A percentile compares a stretch with the other conserved stretches of the same genome.
phyloP scores from a whole-genome alignment of 1,284 basidiomycete genomes.

The Fomitiporia mediterranea region DNA sequence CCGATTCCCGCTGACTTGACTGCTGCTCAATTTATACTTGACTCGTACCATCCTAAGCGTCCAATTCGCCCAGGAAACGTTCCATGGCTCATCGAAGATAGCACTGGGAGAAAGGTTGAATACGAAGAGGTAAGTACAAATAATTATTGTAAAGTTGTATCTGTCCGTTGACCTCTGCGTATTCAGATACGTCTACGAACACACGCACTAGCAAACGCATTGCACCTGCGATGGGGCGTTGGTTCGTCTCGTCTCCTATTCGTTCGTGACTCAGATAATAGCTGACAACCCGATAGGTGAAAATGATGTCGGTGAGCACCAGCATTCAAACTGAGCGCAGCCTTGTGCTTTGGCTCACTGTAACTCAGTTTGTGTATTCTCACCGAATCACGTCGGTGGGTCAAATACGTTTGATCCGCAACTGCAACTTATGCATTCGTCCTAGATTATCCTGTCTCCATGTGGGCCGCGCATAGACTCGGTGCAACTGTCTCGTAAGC shows the following conservation, averaged over 20 bases:
- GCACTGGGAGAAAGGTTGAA: constrained; percentile 43
- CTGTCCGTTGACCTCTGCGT: constrained; percentile 3
- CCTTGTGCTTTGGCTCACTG: background rate
- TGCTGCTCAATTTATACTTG: constrained; percentile 70
- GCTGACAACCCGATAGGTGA: constrained; percentile 27
- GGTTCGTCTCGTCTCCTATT: constrained; percentile 27
- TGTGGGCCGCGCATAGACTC: constrained; percentile 74
- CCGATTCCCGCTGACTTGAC: constrained; percentile 66
- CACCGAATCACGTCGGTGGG: constrained; percentile 63
- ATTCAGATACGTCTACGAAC: constrained; percentile 47
- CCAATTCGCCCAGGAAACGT: constrained; percentile 40
- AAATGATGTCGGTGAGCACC: constrained; percentile 43
- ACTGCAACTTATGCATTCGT: background rate
- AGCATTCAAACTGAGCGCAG: constrained; percentile 22
- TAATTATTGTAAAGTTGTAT: background rate
- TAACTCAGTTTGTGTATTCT: constrained; percentile 55
- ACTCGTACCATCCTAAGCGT: constrained; percentile 43
- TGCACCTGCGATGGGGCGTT: constrained; percentile 47
- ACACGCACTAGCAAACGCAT: constrained; percentile 56
- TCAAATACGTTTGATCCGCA: constrained; percentile 2
- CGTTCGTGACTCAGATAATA: background rate
- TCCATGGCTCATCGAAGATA: constrained; percentile 67
- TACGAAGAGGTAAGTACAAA: constrained; percentile 43
- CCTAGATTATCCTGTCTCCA: constrained; percentile 62
- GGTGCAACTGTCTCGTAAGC: constrained; percentile 68